These are phyloP conservation scores for Telfairia occidentalis DNA, from an alignment of 331 rosid species.

Conservation along the genomic window DNA sequence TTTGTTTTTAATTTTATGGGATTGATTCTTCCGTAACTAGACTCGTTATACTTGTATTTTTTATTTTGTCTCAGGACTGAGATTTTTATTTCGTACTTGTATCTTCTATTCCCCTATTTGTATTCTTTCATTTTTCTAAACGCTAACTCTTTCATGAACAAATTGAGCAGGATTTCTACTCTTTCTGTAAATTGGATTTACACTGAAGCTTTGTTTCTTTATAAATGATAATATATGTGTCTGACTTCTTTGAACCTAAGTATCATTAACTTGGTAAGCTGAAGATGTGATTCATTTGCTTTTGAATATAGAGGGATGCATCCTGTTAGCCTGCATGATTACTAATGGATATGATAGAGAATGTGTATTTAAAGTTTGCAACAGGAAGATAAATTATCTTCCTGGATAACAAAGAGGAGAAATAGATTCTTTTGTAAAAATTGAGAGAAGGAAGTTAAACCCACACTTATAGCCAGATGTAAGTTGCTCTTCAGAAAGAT, in stretches of 20 bases:
- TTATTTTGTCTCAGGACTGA: not conserved
- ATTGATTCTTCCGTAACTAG: not conserved
- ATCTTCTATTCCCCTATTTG: not conserved
- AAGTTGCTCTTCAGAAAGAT: constrained; percentile 4
- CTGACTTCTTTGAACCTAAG: not conserved
- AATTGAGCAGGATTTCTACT: not conserved
- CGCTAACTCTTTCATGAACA: not conserved
- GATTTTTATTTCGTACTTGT: not conserved
- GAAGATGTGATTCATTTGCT: not conserved
- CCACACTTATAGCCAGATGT: not conserved
- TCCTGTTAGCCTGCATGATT: not conserved
- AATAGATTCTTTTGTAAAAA: not conserved
- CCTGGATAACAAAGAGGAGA: not conserved
- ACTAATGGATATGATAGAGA: not conserved
- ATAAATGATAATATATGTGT: not conserved
- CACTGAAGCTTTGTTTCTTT: not conserved
- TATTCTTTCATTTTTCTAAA: not conserved
- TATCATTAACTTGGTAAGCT: not conserved
- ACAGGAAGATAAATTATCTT: not conserved
- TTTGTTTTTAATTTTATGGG: not conserved
- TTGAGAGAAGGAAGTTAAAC: not conserved
- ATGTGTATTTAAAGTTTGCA: not conserved
- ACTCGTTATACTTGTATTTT: not conserved
- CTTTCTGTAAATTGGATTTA: not conserved
- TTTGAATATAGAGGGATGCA: not conserved